These are phyloP conservation scores for Halteria grandinella DNA, from an alignment of 73 alveolate species.

Conservation along the genomic window DNA sequence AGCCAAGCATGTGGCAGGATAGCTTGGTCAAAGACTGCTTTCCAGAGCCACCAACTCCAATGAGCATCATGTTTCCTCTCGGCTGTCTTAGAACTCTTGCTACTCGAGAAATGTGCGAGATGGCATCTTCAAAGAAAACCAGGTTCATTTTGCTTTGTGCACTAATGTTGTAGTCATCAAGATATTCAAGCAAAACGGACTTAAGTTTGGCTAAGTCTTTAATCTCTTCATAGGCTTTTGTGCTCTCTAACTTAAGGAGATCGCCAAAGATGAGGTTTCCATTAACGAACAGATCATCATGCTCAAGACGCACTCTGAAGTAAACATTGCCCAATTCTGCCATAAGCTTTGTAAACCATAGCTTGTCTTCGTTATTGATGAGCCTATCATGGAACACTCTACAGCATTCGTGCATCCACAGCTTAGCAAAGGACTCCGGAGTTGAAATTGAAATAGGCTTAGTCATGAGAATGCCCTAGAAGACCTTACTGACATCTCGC, in stretches of 20 bases:
- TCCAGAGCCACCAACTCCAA: constrained; percentile 98
- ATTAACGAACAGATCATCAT: constrained; percentile 88
- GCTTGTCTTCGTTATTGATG: constrained; percentile 92
- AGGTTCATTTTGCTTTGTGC: constrained; percentile 94
- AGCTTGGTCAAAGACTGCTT: constrained; percentile 89
- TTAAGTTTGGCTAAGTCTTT: constrained; percentile 83
- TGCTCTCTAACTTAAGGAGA: constrained; percentile 90
- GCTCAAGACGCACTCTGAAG: constrained; percentile 87
- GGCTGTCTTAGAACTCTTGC: constrained; percentile 91
- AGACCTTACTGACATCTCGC: constrained; percentile 93
- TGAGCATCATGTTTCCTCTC: constrained; percentile 93
- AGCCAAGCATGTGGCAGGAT: constrained; percentile 80
- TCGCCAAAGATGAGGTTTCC: constrained; percentile 95
- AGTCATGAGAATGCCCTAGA: constrained; percentile 92
- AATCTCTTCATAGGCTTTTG: constrained; percentile 95
- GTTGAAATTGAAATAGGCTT: constrained; percentile 79
- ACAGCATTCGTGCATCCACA: constrained; percentile 97
- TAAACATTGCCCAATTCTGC: constrained; percentile 80
- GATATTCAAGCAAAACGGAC: constrained; percentile 89
- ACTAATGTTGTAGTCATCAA: constrained; percentile 94
- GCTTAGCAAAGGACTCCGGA: constrained; percentile 84
- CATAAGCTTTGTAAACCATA: constrained; percentile 86
- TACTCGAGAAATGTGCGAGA: constrained; percentile 97
- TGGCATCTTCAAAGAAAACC: constrained; percentile 98
- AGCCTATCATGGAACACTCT: constrained; percentile 96